Evolutionary conservation across 208 protist species (phyloP).

Genomic region (Leishmania lainsoni): DNA sequence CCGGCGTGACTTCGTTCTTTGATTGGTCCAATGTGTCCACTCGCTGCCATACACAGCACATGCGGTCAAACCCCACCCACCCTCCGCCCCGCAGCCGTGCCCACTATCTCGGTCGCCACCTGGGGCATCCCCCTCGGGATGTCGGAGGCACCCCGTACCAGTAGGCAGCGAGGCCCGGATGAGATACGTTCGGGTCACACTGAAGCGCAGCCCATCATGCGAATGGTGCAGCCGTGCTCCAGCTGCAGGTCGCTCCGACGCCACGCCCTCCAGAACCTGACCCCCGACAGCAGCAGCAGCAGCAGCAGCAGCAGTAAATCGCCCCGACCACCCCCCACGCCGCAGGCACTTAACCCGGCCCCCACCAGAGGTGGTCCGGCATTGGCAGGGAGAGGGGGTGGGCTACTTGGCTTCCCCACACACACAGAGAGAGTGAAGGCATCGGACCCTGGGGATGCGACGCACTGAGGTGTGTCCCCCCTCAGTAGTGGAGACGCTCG

Average conservation of each 20-base stretch:
- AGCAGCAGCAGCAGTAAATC: neutral
- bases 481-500: neutral
- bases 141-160: too few species aligned
- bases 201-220: neutral
- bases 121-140: too few species aligned
- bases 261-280: neutral
- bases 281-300: neutral
- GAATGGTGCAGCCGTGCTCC: neutral
- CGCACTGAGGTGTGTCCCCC: too few species aligned
- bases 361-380: neutral
- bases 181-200: neutral
- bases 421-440: too few species aligned
- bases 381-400: neutral
- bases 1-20: neutral
- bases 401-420: too few species aligned
- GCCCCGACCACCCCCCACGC: neutral
- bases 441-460: too few species aligned
- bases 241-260: neutral
- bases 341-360: neutral
- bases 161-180: neutral
- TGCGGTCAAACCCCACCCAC: neutral
- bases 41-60: neutral
- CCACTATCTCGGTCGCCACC: neutral
- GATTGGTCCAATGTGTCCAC: neutral
- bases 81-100: neutral